Evolutionary conservation across 768 basidiomycete species (phyloP), one percentile per base, ranked within the genome.

Genomic region (Hirschioporus abietinus): DNA sequence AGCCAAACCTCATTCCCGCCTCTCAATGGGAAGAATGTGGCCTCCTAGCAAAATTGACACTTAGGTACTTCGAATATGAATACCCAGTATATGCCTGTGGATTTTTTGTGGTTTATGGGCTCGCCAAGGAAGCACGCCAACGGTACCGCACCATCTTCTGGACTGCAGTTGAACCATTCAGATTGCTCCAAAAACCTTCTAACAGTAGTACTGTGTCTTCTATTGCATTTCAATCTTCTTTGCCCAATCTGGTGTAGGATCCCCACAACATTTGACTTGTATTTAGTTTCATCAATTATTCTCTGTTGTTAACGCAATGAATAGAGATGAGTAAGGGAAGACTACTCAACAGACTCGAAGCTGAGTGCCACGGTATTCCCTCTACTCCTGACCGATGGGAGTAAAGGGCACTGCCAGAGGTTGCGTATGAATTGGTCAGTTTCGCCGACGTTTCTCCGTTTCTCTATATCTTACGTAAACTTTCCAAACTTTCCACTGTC

Each of bases 51-150:
- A 61, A 15, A 17, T 30, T 67, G 9, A 69, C 72, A 0, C 66
- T 83, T 24, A 83, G 87, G 71, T 60, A 83, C 42, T 77, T 74
- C 6, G 81, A 86, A 64, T 61, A 23, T 3, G 20, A 15, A 17
- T 5, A 25, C 60, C 24, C 30, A 12, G 25, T 24, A 8, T 61
- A 15, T 61, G 60, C 60, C 17, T 25, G 10, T 15, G 25, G 24
- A 1, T 24, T 61, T 15, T 25, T 25, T 23, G 23, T 15, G 3
- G 15, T 61, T 15, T 61, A 25, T 34, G 30, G 25, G 60, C 30
- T 61, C 15, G 23, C 12, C 1, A 15, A 61, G 23, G 18, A 24
- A 4, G 10, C 60, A 4, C 60, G 60, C 17, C 24, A 34, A 18
- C 24, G 30, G 24, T 61, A 61, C 60, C 15, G 12, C 4, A 1